A percentile compares a stretch with the other conserved stretches of the same genome.
Conservation (phyloP, 179 eudicot genomes). For the Silene noctiflora region DNA sequence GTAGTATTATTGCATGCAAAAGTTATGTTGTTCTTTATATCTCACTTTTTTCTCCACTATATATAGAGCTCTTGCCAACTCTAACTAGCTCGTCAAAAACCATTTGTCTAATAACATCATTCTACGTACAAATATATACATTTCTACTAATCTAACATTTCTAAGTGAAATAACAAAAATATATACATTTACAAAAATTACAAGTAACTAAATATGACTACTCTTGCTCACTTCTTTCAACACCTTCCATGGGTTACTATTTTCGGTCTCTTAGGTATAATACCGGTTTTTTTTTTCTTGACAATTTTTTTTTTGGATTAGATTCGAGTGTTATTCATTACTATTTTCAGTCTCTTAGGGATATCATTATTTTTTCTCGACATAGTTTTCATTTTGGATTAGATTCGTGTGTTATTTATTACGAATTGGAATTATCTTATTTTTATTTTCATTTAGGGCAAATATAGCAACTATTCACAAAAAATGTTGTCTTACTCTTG, state of each 20-base stretch:
- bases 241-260: constrained; percentile 45
- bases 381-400: not conserved
- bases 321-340: constrained; percentile 12
- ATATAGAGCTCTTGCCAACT: constrained; percentile 25
- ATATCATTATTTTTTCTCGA: not conserved
- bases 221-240: constrained; percentile 32
- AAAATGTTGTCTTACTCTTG: not conserved
- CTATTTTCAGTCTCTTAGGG: constrained; percentile 43
- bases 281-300: not conserved
- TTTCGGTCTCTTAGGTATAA: constrained; percentile 45
- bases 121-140: not conserved
- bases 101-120: not conserved
- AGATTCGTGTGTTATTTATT: not conserved
- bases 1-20: constrained; percentile 24
- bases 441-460: not conserved
- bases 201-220: constrained; percentile 18
- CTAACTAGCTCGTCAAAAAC: constrained; percentile 25
- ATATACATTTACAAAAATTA: not conserved
- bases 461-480: not conserved
- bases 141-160: not conserved
- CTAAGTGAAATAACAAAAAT: not conserved
- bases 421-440: not conserved
- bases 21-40: constrained; percentile 12
- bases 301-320: not conserved
- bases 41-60: constrained; percentile 31